Percentiles rank a stretch among this genome's conserved stretches.
Evolutionary conservation across 148 eudicot species (phyloP).

Genomic region (Heliamphora exappendiculata): DNA sequence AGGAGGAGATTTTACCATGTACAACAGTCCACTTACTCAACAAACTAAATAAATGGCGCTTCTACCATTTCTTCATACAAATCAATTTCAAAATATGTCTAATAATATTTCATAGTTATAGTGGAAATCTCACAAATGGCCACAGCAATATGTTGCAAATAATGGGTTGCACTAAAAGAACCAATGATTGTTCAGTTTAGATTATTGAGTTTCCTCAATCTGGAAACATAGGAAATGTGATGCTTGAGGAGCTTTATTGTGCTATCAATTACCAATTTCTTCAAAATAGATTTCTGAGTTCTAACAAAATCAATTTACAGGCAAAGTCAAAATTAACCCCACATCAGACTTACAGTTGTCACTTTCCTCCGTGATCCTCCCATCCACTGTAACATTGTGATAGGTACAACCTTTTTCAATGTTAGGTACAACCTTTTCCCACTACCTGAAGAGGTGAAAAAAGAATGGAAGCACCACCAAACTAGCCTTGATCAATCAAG

Average conservation of each 20-base stretch:
- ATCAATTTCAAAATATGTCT: background rate
- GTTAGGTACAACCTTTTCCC: no score
- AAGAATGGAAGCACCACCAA: background rate
- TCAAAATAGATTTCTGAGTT: background rate
- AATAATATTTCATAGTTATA: no score
- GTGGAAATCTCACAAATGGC: background rate
- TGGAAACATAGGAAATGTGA: background rate
- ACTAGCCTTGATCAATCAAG: slow-evolving; percentile 1
- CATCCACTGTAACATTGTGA: slow-evolving; percentile 87
- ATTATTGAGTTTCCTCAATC: background rate
- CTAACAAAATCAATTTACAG: background rate
- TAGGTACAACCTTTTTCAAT: background rate
- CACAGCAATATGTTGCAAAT: background rate
- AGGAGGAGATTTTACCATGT: background rate
- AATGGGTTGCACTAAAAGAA: background rate
- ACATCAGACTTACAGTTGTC: slow-evolving; percentile 45
- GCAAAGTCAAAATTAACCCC: background rate
- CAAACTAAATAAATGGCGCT: background rate
- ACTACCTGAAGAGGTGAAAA: background rate
- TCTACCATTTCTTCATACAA: background rate
- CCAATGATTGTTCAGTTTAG: background rate
- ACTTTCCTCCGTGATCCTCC: slow-evolving; percentile 94
- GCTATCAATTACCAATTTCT: background rate
- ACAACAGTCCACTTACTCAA: background rate
- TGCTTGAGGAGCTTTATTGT: background rate